A percentile compares a stretch with the other conserved stretches of the same genome.
phyloP scores from a whole-genome alignment of 352 stramenopile species.

The Phytophthora europaea region DNA sequence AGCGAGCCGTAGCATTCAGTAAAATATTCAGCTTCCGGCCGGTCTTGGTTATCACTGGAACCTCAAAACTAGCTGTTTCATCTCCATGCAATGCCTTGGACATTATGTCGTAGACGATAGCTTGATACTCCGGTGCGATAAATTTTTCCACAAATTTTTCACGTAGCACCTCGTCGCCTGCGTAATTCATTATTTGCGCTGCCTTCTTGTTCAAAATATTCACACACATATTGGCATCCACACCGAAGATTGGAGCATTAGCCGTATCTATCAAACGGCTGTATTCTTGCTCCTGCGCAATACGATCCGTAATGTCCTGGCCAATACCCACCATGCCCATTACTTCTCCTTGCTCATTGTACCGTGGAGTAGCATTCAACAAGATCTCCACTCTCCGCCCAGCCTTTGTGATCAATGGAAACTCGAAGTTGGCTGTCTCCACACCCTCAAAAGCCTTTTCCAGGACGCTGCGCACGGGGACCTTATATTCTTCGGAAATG shows the following conservation, averaged over 20 bases:
- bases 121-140: conserved; percentile 62
- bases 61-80: conserved; percentile 73
- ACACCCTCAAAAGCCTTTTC: conserved; percentile 65
- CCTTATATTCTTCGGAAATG: conserved; percentile 45
- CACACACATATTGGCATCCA: conserved; percentile 69
- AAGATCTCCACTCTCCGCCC: conserved; percentile 57
- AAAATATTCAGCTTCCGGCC: conserved; percentile 55
- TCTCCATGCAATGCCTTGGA: conserved; percentile 65
- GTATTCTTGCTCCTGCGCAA: conserved; percentile 77
- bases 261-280: conserved; percentile 76
- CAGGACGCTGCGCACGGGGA: conserved; percentile 35
- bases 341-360: conserved; percentile 72
- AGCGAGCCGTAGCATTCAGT: conserved; percentile 62
- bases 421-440: conserved; percentile 87
- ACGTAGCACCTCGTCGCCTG: conserved; percentile 60
- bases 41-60: conserved; percentile 64
- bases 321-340: conserved; percentile 85
- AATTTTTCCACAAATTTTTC: conserved; percentile 71
- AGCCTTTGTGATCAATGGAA: conserved; percentile 63
- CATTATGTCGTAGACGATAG: conserved; percentile 59
- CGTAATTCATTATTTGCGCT: conserved; percentile 66
- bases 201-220: conserved; percentile 80
- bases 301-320: conserved; percentile 73
- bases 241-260: conserved; percentile 77
- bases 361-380: conserved; percentile 75